A percentile compares a stretch with the other conserved stretches of the same genome.
phyloP scores from a whole-genome alignment of 2,329 filamentous ascomycete species.

The Ceratocystis lukuohia region DNA sequence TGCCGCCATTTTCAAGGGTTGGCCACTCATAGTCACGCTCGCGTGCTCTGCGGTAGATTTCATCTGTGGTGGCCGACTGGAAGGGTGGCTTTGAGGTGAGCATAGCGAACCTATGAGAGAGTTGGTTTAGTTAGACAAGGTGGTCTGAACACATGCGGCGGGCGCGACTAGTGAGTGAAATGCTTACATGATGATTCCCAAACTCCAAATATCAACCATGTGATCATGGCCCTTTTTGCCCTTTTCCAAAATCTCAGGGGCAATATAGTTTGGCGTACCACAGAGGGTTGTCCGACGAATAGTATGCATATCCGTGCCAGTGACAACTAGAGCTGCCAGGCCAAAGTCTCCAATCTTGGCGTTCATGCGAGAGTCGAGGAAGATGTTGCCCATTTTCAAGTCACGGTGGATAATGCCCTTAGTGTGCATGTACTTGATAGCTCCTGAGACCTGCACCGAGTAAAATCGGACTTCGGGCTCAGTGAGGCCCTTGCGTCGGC shows the following conservation, averaged over 20 bases:
- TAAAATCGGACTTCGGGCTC: slow-evolving; percentile 91
- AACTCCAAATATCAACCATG: slow-evolving; percentile 95
- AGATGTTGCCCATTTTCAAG: slow-evolving; percentile 96
- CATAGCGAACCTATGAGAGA: slow-evolving; percentile 63
- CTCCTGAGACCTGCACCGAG: slow-evolving; percentile 85
- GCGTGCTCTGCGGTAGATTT: slow-evolving; percentile 62
- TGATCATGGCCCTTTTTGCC: slow-evolving; percentile 91
- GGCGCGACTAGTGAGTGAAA: background rate
- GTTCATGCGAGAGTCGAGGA: slow-evolving; percentile 89
- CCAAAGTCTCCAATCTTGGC: slow-evolving; percentile 97
- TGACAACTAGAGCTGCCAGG: slow-evolving; percentile 78
- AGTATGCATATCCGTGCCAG: slow-evolving; percentile 76
- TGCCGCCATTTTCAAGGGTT: slow-evolving; percentile 47
- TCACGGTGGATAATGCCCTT: slow-evolving; percentile 95
- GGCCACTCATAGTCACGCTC: slow-evolving; percentile 73
- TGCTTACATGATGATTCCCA: slow-evolving; percentile 88
- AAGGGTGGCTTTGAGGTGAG: slow-evolving; percentile 93
- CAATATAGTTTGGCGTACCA: slow-evolving; percentile 96
- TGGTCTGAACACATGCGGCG: background rate
- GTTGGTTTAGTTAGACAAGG: slow-evolving; percentile 14
- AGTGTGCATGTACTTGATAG: slow-evolving; percentile 94
- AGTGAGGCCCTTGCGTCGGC: slow-evolving; percentile 76
- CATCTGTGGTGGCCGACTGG: slow-evolving; percentile 77
- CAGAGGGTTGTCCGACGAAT: slow-evolving; percentile 83
- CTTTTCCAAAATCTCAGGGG: slow-evolving; percentile 89